Evolutionary conservation across 805 yeast genomes (phyloP).

Genomic region (Wickerhamomyces sydowiorum): DNA sequence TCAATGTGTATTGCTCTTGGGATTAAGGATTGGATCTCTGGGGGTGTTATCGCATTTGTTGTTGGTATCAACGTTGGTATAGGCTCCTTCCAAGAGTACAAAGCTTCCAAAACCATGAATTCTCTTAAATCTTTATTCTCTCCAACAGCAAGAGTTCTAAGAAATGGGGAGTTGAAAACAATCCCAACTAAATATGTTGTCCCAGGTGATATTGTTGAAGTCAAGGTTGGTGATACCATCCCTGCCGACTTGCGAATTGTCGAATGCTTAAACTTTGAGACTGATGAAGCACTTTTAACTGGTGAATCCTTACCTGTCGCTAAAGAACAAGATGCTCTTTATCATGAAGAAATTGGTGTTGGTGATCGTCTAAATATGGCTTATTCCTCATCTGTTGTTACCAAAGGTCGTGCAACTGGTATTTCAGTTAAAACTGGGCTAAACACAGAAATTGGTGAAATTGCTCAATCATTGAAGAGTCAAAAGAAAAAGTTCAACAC

Average conservation of each 20-base stretch:
- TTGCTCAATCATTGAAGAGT: slow-evolving; percentile 53
- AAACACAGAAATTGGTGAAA: slow-evolving; percentile 67
- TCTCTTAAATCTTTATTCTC: slow-evolving; percentile 61
- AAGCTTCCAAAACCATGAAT: slow-evolving; percentile 77
- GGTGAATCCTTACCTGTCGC: slow-evolving; percentile 65
- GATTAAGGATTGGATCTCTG: slow-evolving; percentile 74
- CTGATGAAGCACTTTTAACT: slow-evolving; percentile 62
- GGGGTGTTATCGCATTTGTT: slow-evolving; percentile 73
- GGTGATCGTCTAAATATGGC: slow-evolving; percentile 76
- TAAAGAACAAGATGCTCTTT: slow-evolving; percentile 41
- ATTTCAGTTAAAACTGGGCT: slow-evolving; percentile 66
- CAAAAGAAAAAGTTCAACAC: slow-evolving; percentile 36
- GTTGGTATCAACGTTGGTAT: slow-evolving; percentile 56
- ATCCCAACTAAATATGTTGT: slow-evolving; percentile 61
- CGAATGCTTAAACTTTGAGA: slow-evolving; percentile 57
- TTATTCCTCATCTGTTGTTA: slow-evolving; percentile 59
- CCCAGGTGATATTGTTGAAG: slow-evolving; percentile 64
- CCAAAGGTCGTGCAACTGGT: slow-evolving; percentile 73
- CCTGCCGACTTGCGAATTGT: slow-evolving; percentile 69
- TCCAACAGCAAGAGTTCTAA: slow-evolving; percentile 62
- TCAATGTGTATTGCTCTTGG: slow-evolving; percentile 69
- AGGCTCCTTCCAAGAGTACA: slow-evolving; percentile 66
- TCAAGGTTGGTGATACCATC: slow-evolving; percentile 67
- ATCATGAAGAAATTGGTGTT: slow-evolving; percentile 43
- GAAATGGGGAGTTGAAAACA: slow-evolving; percentile 52